Percentiles rank a stretch among this genome's conserved stretches.
phyloP scores from a whole-genome alignment of 2,329 filamentous ascomycete genomes.

The Clarireedia homoeocarpa region DNA sequence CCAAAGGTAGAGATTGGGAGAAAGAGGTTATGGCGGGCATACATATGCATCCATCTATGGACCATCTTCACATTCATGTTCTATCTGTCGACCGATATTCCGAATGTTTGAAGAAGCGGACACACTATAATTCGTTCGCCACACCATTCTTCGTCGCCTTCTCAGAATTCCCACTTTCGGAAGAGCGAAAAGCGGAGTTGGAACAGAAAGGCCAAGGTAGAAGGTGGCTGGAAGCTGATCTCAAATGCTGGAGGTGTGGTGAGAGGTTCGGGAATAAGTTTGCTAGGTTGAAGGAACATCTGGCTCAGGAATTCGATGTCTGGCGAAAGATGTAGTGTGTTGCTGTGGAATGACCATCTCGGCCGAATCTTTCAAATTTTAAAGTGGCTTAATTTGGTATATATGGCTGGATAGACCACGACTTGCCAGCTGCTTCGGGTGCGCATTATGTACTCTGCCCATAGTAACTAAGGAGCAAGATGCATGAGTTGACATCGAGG shows the following conservation, averaged over 20 bases:
- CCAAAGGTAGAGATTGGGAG: conserved; percentile 70
- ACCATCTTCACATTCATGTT: conserved; percentile 84
- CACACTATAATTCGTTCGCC: conserved; percentile 89
- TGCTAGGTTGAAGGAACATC: conserved; percentile 64
- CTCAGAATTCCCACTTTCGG: conserved; percentile 67
- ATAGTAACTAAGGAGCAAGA: too few relatives aligned
- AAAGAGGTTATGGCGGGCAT: conserved; percentile 69
- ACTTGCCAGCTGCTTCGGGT: too few relatives aligned
- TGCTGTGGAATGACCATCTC: too few relatives aligned
- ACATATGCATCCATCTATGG: conserved; percentile 87
- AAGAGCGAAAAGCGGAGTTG: conserved; percentile 30
- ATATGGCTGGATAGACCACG: too few relatives aligned
- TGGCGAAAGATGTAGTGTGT: conserved; percentile 50
- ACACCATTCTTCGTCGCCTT: conserved; percentile 77
- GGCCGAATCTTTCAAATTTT: too few relatives aligned
- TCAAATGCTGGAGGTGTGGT: conserved; percentile 81
- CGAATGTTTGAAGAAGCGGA: conserved; percentile 63
- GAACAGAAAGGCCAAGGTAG: conserved; percentile 46
- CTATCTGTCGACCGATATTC: conserved; percentile 73
- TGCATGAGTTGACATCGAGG: too few relatives aligned
- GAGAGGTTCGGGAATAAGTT: conserved; percentile 68
- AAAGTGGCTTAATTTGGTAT: too few relatives aligned
- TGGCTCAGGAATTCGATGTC: conserved; percentile 63
- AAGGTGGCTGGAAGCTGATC: conserved; percentile 45
- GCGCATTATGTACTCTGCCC: too few relatives aligned